A percentile compares a stretch with the other conserved stretches of the same genome.
These are phyloP conservation scores for Penicillium alfredii DNA, from an alignment of 495 filamentous ascomycete genomes.

Conservation along the genomic window DNA sequence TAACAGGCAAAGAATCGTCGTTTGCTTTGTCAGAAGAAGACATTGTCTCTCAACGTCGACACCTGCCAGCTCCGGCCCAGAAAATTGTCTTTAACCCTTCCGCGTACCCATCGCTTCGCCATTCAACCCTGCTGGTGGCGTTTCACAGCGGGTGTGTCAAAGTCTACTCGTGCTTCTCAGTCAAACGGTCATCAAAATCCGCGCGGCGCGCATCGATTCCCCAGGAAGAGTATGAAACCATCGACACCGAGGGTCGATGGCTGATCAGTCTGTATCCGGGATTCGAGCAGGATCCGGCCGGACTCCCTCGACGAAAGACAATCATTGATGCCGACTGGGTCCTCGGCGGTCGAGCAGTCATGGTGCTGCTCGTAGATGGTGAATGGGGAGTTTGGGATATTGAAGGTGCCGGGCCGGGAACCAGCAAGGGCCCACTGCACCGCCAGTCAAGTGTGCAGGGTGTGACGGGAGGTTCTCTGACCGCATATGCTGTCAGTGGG, in stretches of 20 bases:
- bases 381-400: constrained; percentile 96
- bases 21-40: constrained; percentile 38
- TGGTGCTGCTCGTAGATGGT: constrained; percentile 73
- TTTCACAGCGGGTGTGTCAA: constrained; percentile 64
- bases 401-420: constrained; percentile 56
- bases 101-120: constrained; percentile 48
- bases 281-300: constrained; percentile 44
- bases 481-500: constrained; percentile 63
- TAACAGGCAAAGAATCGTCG: constrained; percentile 8
- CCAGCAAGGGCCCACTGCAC: constrained; percentile 47
- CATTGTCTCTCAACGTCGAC: constrained; percentile 54
- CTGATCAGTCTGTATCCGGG: constrained; percentile 64
- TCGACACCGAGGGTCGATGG: constrained; percentile 48
- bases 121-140: constrained; percentile 59
- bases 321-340: constrained; percentile 83
- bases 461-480: constrained; percentile 58
- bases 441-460: constrained; percentile 50
- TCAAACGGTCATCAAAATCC: constrained; percentile 20
- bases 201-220: constrained; percentile 21
- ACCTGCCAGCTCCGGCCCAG: constrained; percentile 58
- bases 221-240: constrained; percentile 28
- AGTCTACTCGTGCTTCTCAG: constrained; percentile 50
- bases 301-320: constrained; percentile 55
- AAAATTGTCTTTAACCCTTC: constrained; percentile 70
- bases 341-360: constrained; percentile 66